These are phyloP conservation scores for Neurospora intermedia DNA, from an alignment of 495 filamentous ascomycete species.

Conservation along the genomic window DNA sequence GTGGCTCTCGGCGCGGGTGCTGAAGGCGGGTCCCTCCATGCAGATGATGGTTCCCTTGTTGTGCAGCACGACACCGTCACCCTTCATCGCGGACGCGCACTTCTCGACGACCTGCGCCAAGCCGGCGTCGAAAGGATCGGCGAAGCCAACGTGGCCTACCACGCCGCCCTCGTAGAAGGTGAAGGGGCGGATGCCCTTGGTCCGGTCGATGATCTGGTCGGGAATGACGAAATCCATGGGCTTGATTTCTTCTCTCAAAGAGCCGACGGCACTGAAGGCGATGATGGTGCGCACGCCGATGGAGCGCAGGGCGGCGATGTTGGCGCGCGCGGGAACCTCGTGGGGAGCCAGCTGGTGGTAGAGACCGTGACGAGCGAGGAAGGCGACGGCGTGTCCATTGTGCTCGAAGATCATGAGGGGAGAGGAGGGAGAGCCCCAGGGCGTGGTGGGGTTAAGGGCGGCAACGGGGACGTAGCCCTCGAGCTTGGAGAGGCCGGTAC, in stretches of 20 bases:
- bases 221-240: slow-evolving; percentile 94
- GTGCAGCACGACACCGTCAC: slow-evolving; percentile 70
- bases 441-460: slow-evolving; percentile 57
- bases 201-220: slow-evolving; percentile 95
- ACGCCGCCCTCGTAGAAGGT: slow-evolving; percentile 94
- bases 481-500: slow-evolving; percentile 71
- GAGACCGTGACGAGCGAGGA: slow-evolving; percentile 82
- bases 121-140: slow-evolving; percentile 79
- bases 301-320: slow-evolving; percentile 85
- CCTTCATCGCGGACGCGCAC: slow-evolving; percentile 66
- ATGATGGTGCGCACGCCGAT: slow-evolving; percentile 84
- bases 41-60: slow-evolving; percentile 72
- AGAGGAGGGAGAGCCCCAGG: slow-evolving; percentile 88
- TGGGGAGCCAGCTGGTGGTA: slow-evolving; percentile 87
- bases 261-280: slow-evolving; percentile 92
- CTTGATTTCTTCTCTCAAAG: slow-evolving; percentile 79
- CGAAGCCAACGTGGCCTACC: slow-evolving; percentile 91
- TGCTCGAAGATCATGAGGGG: slow-evolving; percentile 87
- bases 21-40: slow-evolving; percentile 97
- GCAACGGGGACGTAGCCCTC: slow-evolving; percentile 74
- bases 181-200: slow-evolving; percentile 83
- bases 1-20: slow-evolving; percentile 89
- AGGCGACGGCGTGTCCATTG: slow-evolving; percentile 70
- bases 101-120: slow-evolving; percentile 59
- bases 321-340: slow-evolving; percentile 83